Base-by-base conservation (phyloP, 306 rosid species). In the Vigna radiata region DNA sequence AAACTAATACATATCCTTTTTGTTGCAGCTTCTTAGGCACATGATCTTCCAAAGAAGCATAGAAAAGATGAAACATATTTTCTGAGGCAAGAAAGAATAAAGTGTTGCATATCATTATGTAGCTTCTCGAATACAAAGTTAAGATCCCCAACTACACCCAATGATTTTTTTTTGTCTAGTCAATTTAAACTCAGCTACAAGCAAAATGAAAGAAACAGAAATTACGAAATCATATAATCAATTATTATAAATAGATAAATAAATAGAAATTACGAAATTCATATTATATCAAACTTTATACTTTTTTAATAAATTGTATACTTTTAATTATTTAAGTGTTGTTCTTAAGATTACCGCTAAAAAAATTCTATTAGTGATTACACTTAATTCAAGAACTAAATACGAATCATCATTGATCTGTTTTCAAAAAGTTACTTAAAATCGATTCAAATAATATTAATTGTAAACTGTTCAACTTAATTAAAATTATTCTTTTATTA, bases 81-180 rank as follows among this genome's bases (percentile, higher is more conserved):
- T 60, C 49, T 61, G 55, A 36, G 48, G 73, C 73, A 78, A 78
- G 56, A 48, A 70, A 83, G 87, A 80, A 85, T 77, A 83, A 77
- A 87, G 85, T 41, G 73, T 65, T 47, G 50, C 21, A 59, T 2
- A 56, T 29, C 4, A 29, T 29, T 58, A 14, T 31, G 37, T 33
- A 66, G 76, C 79, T 82, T 78, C 46, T 37, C 10, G 21, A 67
- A 50, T 60, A 49, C 83, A 66, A 43, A 54, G 49, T 25, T 60
- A 17, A 59, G 39, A 21, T 36, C 72, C 54, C 13, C 4, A 67
- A 37, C 23, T 48, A 9, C 11, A 41, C 9, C 3, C 56, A 39
- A 10, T 21, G 4, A 29, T 25, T 3, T 0, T 15, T 62, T 6
- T 29, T 47, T 44, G 29, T 37, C 8, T 39, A 37, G 39, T 13